Evolutionary conservation across 2,329 filamentous ascomycete genomes (phyloP), one percentile per base, ranked within the genome.

Genomic region (Acephala macrosclerotiorum): DNA sequence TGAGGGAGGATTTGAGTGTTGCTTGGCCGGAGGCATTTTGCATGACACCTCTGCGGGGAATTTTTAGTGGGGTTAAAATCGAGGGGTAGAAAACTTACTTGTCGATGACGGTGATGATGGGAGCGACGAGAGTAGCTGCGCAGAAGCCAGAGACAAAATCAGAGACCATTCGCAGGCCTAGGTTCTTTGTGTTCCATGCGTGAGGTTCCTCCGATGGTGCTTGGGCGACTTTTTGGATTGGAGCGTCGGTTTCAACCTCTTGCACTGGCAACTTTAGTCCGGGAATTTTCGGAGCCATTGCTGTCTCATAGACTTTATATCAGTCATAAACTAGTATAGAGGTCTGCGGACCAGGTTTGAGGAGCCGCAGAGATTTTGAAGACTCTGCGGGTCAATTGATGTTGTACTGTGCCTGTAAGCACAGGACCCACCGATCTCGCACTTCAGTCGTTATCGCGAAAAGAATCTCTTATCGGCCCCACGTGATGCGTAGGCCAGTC

Each of bases 51-150:
- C 90, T 91, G 71, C 29, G 9, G 22, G 69, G 22, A 53, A 69
- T 20, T 29, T 49, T 75, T 59, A 75, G 68, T 60, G 49, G 60
- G 25, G 42, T 51, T 53, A 47, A 26, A 33, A 61, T 22, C 40
- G 60, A 6, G 38, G 38, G 42, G 53, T 62, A n/a, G 20, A 53
- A 55, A 29, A 65, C 68, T 64, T 9, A 94, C 91, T 91, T 88
- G 79, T 97, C 94, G 79, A 97, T 96, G 70, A 96, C 90, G 42
- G 91, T 91, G 69, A 97, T 95, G 45, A 96, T 77, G 1, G 94
- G 94, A 62, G 94, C 93, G 57, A 97, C 91, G 67, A 96, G 81
- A 7, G 85, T 86, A 1, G 91, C 93, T 12, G 94, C 92, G 55
- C 87, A 85, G 1, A 86, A 84, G 1, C 93, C 94, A 73, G 90